Evolutionary conservation across 192 early-diverging fungal species (phyloP).

Genomic region (Coemansia sp.): DNA sequence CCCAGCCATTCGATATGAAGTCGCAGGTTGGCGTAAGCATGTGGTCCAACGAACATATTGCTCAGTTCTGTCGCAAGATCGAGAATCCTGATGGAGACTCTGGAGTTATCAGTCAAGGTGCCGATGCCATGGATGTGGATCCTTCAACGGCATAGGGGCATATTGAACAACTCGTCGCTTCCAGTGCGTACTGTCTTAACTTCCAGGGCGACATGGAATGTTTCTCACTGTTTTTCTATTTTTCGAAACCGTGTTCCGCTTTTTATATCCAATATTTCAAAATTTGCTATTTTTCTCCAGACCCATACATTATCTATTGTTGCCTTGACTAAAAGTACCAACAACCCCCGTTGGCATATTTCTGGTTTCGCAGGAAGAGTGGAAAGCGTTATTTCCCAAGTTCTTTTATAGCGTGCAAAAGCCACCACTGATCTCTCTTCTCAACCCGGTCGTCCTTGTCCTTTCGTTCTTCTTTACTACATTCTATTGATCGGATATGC

Average conservation of each 20-base stretch:
- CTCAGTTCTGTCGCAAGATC: slow-evolving; percentile 21
- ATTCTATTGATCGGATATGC: slow-evolving; percentile 17
- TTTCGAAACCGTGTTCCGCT: neutral
- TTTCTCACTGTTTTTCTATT: no score
- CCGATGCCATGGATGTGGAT: slow-evolving; percentile 20
- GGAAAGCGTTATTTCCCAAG: neutral
- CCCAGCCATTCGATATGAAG: slow-evolving; percentile 83
- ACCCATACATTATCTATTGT: slow-evolving; percentile 3
- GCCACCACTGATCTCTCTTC: neutral
- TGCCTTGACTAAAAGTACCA: neutral
- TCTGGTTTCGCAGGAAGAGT: no score
- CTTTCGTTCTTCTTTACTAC: neutral
- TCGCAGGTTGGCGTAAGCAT: slow-evolving; percentile 86
- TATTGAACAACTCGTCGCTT: no score
- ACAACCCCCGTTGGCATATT: neutral
- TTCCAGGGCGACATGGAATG: no score
- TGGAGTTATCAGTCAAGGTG: neutral
- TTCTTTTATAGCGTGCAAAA: no score
- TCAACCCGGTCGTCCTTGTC: neutral
- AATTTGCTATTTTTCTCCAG: neutral
- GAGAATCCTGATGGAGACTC: neutral
- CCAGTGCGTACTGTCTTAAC: no score
- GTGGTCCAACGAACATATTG: slow-evolving; percentile 77
- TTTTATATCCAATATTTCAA: neutral
- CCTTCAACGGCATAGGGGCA: slow-evolving; percentile 1